Conservation (phyloP, 192 early-diverging fungal species). For the Ramicandelaber brevisporus region DNA sequence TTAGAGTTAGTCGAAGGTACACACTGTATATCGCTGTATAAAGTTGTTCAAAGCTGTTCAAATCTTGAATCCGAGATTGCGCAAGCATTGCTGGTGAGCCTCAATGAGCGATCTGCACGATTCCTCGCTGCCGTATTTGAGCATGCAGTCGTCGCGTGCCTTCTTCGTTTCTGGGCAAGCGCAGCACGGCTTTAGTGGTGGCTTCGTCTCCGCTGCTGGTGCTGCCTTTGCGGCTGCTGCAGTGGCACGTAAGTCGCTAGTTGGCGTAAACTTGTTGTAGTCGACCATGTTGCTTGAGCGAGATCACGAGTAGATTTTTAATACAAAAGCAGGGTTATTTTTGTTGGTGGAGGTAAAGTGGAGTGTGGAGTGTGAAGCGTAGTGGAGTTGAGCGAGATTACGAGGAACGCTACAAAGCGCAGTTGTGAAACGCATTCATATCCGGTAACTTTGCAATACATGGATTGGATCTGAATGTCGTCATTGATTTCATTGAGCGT, state of each 20-base stretch:
- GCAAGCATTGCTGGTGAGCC: conserved; percentile 75
- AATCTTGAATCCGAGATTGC: conserved; percentile 82
- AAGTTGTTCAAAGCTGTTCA: no score
- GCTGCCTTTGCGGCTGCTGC: neutral
- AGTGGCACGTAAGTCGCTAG: neutral
- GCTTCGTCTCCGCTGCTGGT: neutral
- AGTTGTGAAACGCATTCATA: neutral
- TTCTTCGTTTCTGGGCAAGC: conserved; percentile 90
- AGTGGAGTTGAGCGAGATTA: neutral
- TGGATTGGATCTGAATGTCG: no score
- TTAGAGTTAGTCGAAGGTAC: no score
- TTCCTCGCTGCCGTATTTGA: conserved; percentile 55
- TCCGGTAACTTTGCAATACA: no score
- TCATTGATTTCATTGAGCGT: no score
- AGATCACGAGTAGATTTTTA: neutral
- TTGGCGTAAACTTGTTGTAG: no score
- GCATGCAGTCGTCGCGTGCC: conserved; percentile 66
- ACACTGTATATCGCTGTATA: no score
- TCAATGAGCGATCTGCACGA: conserved; percentile 70
- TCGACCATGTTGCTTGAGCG: neutral
- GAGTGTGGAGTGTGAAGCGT: conserved; percentile 1
- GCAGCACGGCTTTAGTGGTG: conserved; percentile 70
- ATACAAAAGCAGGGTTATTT: neutral
- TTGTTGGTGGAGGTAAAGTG: neutral
- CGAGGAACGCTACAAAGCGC: neutral